Conservation (phyloP, 2,329 filamentous ascomycete species). For the Ustilaginoidea virens region DNA sequence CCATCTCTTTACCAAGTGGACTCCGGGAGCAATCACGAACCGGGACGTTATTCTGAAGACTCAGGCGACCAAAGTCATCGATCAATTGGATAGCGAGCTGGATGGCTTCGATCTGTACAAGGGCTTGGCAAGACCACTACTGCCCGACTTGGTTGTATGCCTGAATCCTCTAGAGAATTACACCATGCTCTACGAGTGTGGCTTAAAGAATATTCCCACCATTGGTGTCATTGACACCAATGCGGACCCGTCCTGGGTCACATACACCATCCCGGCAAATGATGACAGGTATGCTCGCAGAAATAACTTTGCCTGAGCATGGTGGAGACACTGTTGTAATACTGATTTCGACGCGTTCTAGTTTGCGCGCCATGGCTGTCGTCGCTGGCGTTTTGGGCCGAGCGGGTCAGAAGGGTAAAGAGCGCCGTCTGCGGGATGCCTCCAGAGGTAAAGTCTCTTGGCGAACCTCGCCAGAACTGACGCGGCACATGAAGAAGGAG, state of each 20-base stretch:
- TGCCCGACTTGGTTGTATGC: constrained; percentile 83
- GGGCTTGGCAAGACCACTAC: constrained; percentile 46
- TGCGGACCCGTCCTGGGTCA: constrained; percentile 82
- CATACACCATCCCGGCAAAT: constrained; percentile 91
- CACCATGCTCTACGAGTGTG: constrained; percentile 80
- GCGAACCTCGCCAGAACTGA: constrained; percentile 30
- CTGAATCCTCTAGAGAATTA: constrained; percentile 90
- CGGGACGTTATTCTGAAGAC: constrained; percentile 70
- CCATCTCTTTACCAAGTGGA: constrained; percentile 89
- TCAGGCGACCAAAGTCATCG: constrained; percentile 57
- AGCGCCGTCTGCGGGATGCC: constrained; percentile 48
- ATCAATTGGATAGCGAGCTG: constrained; percentile 50
- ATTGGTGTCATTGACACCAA: constrained; percentile 94
- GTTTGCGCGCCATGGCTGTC: constrained; percentile 65
- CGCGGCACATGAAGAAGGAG: constrained; percentile 21
- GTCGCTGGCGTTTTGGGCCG: constrained; percentile 75
- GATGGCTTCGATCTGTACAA: constrained; percentile 51
- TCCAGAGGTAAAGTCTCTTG: constrained; percentile 47
- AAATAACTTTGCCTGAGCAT: neutral
- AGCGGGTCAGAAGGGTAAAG: constrained; percentile 66
- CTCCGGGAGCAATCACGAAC: constrained; percentile 83
- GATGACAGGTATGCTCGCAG: constrained; percentile 60
- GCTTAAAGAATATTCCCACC: constrained; percentile 73
- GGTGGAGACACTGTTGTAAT: neutral
- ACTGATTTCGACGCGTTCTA: constrained; percentile 18